Base-by-base conservation (phyloP, 345 rosid genomes). In the Acer campestre region DNA sequence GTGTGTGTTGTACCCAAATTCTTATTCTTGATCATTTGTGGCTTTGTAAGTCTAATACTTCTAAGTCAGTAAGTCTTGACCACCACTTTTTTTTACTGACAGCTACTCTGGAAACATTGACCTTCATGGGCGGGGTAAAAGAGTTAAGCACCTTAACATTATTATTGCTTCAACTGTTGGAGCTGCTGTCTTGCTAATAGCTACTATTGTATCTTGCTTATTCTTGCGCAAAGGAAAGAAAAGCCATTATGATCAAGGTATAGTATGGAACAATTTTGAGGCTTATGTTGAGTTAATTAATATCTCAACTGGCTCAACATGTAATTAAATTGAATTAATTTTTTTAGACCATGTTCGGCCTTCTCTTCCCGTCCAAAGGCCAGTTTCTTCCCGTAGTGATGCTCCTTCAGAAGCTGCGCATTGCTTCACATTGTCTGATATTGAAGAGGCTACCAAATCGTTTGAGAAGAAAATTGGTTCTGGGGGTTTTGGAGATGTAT, bases 401-500 rank as follows among this genome's bases (percentile, higher is more conserved):
- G 83, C 89, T 74, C 94, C 91, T 55, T 81, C 92, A 25, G 94
- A 97, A 71, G 90, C 88, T 68, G 97, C 98, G 23, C 93, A 90
- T 81, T 93, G 94, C 89, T 97, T 97, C 85, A 81, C 91, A 71
- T 78, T 84, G 29, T 22, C 83, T 55, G 98, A 97, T 84, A 91
- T 97, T 8, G 88, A 91, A 82, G 94, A 89, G 68, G 96, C 98
- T 66, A 97, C 99, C 3, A 90, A 76, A 12, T 83, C 78, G 2
- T 84, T 94, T 17, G 98, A 90, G 89, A 91, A 82, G 90, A 97
- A 90, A 85, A 90, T 97, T 56, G 99, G 98, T 25, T 94, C 99
- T 0, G 98, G 99, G 73, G 99, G 99, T 75, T 97, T 97, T 82
- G 99, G 99, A 72, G 88, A 90, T 6, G 98, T 97, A 6, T 93